Base-by-base conservation (phyloP, 2,329 filamentous ascomycete species). In the Monilinia aucupariae region DNA sequence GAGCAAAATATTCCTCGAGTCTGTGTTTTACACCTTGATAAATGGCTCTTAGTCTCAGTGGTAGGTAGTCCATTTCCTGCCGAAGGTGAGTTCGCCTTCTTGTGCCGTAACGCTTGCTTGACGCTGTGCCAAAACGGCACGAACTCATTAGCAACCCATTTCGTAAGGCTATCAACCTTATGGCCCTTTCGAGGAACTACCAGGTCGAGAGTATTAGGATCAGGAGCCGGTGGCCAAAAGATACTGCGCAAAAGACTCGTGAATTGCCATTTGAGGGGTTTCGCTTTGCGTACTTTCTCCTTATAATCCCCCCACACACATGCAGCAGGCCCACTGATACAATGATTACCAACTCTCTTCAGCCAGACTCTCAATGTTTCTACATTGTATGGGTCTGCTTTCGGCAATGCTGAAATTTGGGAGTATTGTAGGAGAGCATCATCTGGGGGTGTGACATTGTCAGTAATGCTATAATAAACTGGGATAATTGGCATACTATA, bases 71-170 rank as follows among this genome's bases (percentile, higher is more conserved):
- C 20, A 1, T 22, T 56, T 5, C 32, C 41, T 22, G 17, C 27
- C 1, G 41, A 56, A 0, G 13, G 0, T 3, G 20, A 25, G 13
- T 47, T 56, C n/a, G 20, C 13, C 6, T 12, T 56, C 7, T 27
- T 34, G 27, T 13, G 25, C 12, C 50, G 37, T 5, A 55, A 25
- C 2, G 3, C 15, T 45, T 62, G 30, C 49, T 63, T 52, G 2
- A 59, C 22, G 5, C 58, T 58, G 22, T 62, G 39, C 61, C 59
- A 66, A 37, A 67, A 66, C 2, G 66, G 68, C 0, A 67, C 43
- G 13, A 62, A 65, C 2, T 66, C 62, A 27, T 62, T 53, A 1
- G 61, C 64, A 12, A 69, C 56, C 68, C 68, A 69, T 8, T 17
- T 50, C 12, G 68, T 66, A 15, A 69, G 54, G 7, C 65, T 43